A percentile compares a stretch with the other conserved stretches of the same genome.
These are phyloP conservation scores for Collybia nuda DNA, from an alignment of 768 basidiomycete genomes.

Conservation along the genomic window DNA sequence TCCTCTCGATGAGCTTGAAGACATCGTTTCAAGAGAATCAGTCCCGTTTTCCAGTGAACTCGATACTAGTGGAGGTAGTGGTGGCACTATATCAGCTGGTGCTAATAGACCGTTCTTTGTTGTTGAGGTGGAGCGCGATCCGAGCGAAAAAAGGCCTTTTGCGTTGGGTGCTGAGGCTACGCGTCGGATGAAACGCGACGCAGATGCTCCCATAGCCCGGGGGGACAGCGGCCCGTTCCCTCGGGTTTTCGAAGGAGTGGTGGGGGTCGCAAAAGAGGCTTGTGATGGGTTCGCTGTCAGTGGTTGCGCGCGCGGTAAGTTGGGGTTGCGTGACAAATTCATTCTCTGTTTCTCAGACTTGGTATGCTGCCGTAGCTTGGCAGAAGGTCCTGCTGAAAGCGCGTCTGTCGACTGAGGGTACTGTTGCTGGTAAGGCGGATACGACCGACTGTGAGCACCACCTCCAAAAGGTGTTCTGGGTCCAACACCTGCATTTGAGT, in stretches of 20 bases:
- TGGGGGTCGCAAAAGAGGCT: conserved; percentile 39
- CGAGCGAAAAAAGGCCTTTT: conserved; percentile 79
- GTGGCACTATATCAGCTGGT: conserved; percentile 61
- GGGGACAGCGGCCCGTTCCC: conserved; percentile 60
- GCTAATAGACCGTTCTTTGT: conserved; percentile 81
- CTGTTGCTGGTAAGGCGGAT: conserved; percentile 24
- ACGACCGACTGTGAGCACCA: conserved; percentile 24
- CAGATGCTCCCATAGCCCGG: conserved; percentile 67
- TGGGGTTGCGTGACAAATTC: conserved; percentile 21
- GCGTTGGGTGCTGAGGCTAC: conserved; percentile 97
- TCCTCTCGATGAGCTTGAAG: conserved; percentile 71
- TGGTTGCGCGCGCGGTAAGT: conserved; percentile 29
- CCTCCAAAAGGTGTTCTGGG: conserved; percentile 25
- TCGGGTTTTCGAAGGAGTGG: conserved; percentile 44
- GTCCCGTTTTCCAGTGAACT: conserved; percentile 58
- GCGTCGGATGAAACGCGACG: conserved; percentile 88
- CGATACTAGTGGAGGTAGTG: conserved; percentile 48
- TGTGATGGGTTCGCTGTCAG: conserved; percentile 48
- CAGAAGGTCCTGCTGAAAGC: conserved; percentile 32
- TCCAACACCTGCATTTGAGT: conserved; percentile 48
- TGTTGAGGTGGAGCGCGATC: conserved; percentile 55
- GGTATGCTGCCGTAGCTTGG: conserved; percentile 35
- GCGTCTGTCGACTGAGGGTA: conserved; percentile 39
- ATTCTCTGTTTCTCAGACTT: conserved; percentile 46
- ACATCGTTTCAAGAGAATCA: conserved; percentile 76